Base-by-base conservation (phyloP, 2,329 filamentous ascomycete species). In the Cercospora zeina region DNA sequence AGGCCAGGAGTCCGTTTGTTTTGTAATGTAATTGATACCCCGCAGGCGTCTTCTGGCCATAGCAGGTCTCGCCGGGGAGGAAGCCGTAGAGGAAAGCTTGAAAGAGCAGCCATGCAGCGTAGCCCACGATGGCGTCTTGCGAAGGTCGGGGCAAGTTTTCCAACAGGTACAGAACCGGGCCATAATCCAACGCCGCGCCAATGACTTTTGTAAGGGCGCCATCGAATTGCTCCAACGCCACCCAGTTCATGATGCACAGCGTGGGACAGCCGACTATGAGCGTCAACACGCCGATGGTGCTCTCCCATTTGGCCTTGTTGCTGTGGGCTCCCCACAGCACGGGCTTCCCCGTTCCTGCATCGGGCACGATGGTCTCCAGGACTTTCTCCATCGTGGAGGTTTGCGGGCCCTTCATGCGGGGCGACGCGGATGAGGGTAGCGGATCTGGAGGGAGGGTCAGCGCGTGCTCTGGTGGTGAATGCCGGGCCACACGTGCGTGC, bases 1-100 rank as follows among this genome's bases (percentile, higher is more conserved):
- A 67, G 2, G 65, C 63, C 11, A 54, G 42, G 14, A 67, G 59
- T n/a, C 62, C 62, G 36, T 67, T 63, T 13, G 61, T 60, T 24
- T 53, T 58, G 42, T 63, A 63, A 33, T 59, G 54, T 10, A 63
- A 27, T 49, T 59, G 34, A 7, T 60, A 53, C 10, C 61, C 61
- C 2, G 50, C 61, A 16, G 61, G 61, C 10, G 61, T 63, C 24
- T 58, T 56, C 57, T 63, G 61, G 19, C 61, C 61, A 34, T 42
- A 58, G 57, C 61, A 63, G 13, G 27, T 53, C 21, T 42, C 47
- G 24, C 61, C 61, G 7, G 61, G 61, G 6, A 59, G 57, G 24
- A 54, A 54, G 24, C 39, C 50, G 45, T 63, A 63, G 14, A 63
- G 57, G 36, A 50, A 49, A 21, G 61, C 61, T 36, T 63, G 61